phyloP scores from a whole-genome alignment of 1,284 basidiomycete species.

The Prillingera fragicola region DNA sequence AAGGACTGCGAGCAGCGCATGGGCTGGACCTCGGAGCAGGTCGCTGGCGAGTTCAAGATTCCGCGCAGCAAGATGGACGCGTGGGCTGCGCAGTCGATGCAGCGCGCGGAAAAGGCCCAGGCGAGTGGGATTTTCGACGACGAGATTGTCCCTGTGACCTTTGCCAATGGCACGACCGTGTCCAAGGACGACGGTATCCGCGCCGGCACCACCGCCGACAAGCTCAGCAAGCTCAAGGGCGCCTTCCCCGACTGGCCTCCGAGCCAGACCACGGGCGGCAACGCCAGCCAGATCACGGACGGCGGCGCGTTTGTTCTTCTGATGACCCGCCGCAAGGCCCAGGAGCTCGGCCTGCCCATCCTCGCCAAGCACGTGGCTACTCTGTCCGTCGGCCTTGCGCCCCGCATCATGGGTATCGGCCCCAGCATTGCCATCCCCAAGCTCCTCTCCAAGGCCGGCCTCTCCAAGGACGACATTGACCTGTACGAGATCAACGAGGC shows the following conservation, averaged over 20 bases:
- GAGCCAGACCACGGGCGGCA: slow-evolving; percentile 70
- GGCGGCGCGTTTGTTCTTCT: slow-evolving; percentile 93
- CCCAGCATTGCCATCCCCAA: slow-evolving; percentile 80
- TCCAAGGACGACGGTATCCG: slow-evolving; percentile 87
- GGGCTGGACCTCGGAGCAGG: slow-evolving; percentile 96
- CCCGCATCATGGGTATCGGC: slow-evolving; percentile 84
- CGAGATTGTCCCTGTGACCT: slow-evolving; percentile 79
- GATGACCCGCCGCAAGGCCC: slow-evolving; percentile 75
- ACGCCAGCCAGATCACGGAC: slow-evolving; percentile 91
- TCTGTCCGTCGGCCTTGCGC: slow-evolving; percentile 71
- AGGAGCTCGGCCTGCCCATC: slow-evolving; percentile 82
- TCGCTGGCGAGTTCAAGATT: slow-evolving; percentile 74
- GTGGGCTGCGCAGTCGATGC: slow-evolving; percentile 72
- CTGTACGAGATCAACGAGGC: slow-evolving; percentile 84
- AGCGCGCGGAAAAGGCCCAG: slow-evolving; percentile 81
- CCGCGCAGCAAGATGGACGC: slow-evolving; percentile 77
- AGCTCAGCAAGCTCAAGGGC: slow-evolving; percentile 83
- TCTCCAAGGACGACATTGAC: slow-evolving; percentile 68
- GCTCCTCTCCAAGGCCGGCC: slow-evolving; percentile 59
- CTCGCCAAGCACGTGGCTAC: slow-evolving; percentile 84
- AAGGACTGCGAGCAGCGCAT: slow-evolving; percentile 91
- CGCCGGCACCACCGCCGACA: slow-evolving; percentile 82
- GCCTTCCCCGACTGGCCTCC: slow-evolving; percentile 79
- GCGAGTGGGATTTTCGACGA: slow-evolving; percentile 82
- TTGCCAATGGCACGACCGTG: slow-evolving; percentile 62